phyloP scores from a whole-genome alignment of 257 asterid genomes.

The Echium plantagineum region DNA sequence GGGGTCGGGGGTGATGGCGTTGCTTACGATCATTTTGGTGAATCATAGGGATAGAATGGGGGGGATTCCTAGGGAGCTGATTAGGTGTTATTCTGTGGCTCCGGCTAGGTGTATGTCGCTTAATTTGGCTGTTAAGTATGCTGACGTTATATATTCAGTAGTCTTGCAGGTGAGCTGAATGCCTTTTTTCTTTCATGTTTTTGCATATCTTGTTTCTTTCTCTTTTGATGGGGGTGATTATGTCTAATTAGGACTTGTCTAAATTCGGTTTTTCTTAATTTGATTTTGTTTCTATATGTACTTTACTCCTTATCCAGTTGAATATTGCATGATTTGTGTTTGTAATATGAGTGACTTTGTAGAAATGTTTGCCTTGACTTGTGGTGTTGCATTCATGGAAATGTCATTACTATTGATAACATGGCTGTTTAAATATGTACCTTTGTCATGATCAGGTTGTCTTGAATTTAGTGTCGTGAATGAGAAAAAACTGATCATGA shows the following conservation, averaged over 20 bases:
- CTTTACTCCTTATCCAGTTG: no score
- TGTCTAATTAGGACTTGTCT: no score
- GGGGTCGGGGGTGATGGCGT: constrained; percentile 88
- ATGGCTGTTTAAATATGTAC: no score
- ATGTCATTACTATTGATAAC: no score
- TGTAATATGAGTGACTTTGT: not conserved
- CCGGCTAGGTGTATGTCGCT: constrained; percentile 96
- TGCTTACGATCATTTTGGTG: constrained; percentile 58
- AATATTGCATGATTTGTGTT: not conserved
- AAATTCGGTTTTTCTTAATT: no score
- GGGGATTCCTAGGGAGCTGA: constrained; percentile 57
- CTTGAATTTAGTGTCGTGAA: no score
- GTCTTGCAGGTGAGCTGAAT: constrained; percentile 62
- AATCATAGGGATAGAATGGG: constrained; percentile 64
- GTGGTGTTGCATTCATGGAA: no score
- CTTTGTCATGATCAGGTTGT: no score
- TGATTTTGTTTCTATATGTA: no score
- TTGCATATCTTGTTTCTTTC: not conserved
- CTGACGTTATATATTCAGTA: constrained; percentile 66
- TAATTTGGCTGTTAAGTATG: constrained; percentile 87
- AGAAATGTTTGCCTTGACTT: not conserved
- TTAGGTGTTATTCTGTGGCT: constrained; percentile 76
- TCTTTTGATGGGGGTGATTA: no score
- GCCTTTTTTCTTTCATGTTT: not conserved
- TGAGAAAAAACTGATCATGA: no score